These are phyloP conservation scores for Mycogone perniciosa DNA, from an alignment of 2,329 filamentous ascomycete genomes.

Conservation along the genomic window DNA sequence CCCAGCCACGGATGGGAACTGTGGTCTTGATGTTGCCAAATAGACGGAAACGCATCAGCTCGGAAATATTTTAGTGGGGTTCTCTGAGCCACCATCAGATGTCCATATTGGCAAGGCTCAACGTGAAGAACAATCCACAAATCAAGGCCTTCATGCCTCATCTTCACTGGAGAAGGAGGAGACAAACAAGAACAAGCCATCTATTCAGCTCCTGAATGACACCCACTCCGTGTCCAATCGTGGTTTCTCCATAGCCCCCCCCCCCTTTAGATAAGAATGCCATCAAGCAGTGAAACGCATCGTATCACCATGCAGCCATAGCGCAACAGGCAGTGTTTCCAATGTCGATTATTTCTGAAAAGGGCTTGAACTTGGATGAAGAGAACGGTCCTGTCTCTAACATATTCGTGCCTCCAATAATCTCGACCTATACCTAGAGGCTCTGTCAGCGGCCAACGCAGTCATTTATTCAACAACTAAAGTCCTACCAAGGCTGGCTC, in stretches of 20 bases:
- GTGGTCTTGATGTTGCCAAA: no score
- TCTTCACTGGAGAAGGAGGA: no score
- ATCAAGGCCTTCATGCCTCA: no score
- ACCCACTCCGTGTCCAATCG: background rate
- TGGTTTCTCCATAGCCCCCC: background rate
- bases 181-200: no score
- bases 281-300: background rate
- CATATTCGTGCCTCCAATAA: conserved; percentile 27
- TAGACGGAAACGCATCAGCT: no score
- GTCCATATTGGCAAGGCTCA: background rate
- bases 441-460: conserved; percentile 61
- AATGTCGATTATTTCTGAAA: conserved; percentile 21
- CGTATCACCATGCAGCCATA: conserved; percentile 7
- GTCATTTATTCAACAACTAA: conserved; percentile 68
- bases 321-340: conserved; percentile 16
- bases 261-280: conserved; percentile 1
- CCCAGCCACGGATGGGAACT: no score
- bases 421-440: conserved; percentile 59
- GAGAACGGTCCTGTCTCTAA: conserved; percentile 36
- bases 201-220: background rate
- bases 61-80: no score
- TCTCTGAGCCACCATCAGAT: background rate
- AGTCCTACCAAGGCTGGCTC: conserved; percentile 71
- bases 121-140: no score
- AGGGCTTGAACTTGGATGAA: conserved; percentile 31